Evolutionary conservation across 371 early-diverging fungal genomes (phyloP).

Genomic region (Rhizomucor pusillus): DNA sequence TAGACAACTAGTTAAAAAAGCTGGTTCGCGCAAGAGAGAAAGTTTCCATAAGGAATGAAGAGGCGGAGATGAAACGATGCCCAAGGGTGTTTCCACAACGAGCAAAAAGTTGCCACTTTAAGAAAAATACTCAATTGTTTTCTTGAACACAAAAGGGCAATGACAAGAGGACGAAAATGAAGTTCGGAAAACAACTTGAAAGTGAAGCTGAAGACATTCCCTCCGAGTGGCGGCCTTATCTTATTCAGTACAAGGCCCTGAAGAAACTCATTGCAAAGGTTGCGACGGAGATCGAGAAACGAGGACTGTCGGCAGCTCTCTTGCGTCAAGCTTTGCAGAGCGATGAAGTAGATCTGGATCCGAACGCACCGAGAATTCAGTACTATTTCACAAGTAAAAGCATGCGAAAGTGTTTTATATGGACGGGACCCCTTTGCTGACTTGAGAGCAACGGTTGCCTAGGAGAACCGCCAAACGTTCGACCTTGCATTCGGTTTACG

Average conservation of each 20-base stretch:
- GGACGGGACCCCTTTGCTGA: not conserved
- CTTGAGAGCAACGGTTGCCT: not conserved
- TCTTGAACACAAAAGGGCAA: too few species aligned
- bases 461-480: slow-evolving; percentile 43
- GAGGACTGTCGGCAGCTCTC: slow-evolving; percentile 50
- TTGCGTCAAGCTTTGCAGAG: slow-evolving; percentile 46
- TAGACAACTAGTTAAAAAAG: too few species aligned
- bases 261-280: slow-evolving; percentile 65
- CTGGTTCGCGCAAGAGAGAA: too few species aligned
- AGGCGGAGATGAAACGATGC: too few species aligned
- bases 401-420: not conserved
- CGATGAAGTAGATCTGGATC: slow-evolving; percentile 11
- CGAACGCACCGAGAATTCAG: slow-evolving; percentile 36
- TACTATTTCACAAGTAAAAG: slow-evolving; percentile 55
- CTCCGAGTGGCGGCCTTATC: slow-evolving; percentile 62
- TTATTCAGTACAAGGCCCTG: slow-evolving; percentile 64
- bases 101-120: too few species aligned
- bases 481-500: slow-evolving; percentile 42
- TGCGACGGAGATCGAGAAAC: slow-evolving; percentile 66
- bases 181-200: slow-evolving; percentile 74
- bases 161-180: slow-evolving; percentile 43
- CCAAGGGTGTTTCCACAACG: too few species aligned
- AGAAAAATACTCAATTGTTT: too few species aligned
- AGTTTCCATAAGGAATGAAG: too few species aligned
- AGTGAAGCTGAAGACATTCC: slow-evolving; percentile 69